phyloP scores from a whole-genome alignment of 495 filamentous ascomycete species.

The Penicillium coffeae region DNA sequence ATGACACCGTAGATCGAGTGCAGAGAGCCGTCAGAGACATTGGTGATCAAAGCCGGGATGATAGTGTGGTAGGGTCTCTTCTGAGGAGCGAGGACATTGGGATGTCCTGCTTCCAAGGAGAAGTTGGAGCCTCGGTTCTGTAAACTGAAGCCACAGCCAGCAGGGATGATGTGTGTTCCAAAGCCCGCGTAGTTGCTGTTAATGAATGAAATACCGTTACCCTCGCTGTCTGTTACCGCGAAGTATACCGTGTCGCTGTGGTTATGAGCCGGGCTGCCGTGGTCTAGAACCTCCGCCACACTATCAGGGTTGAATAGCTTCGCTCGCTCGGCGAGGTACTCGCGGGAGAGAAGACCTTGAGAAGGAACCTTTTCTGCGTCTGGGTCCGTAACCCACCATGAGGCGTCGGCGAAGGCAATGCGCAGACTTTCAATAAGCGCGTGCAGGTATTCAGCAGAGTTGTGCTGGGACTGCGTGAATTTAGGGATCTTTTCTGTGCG shows the following conservation, averaged over 20 bases:
- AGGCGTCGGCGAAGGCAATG: slow-evolving; percentile 87
- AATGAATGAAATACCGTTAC: slow-evolving; percentile 94
- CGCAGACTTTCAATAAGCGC: slow-evolving; percentile 84
- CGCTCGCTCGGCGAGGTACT: slow-evolving; percentile 66
- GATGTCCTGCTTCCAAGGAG: slow-evolving; percentile 59
- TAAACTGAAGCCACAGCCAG: slow-evolving; percentile 81
- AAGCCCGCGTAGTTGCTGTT: slow-evolving; percentile 93
- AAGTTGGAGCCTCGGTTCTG: slow-evolving; percentile 95
- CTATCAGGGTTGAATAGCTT: slow-evolving; percentile 61
- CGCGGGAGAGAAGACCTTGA: slow-evolving; percentile 52
- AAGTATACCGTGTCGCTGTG: slow-evolving; percentile 93
- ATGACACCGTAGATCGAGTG: slow-evolving; percentile 91
- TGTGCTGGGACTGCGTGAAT: slow-evolving; percentile 69
- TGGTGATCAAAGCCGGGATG: slow-evolving; percentile 88
- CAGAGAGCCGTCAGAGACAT: slow-evolving; percentile 62
- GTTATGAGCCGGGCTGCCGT: slow-evolving; percentile 66
- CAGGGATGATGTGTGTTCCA: slow-evolving; percentile 81
- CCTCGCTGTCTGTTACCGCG: slow-evolving; percentile 68
- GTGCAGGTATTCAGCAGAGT: slow-evolving; percentile 77
- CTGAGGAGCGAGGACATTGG: slow-evolving; percentile 73
- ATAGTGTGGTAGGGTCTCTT: slow-evolving; percentile 98
- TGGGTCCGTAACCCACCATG: slow-evolving; percentile 87
- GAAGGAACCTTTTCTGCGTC: slow-evolving; percentile 62
- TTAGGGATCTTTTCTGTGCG: slow-evolving; percentile 62
- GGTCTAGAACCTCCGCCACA: slow-evolving; percentile 53